Evolutionary conservation across 768 basidiomycete species (phyloP).

Genomic region (Collybia sp.): DNA sequence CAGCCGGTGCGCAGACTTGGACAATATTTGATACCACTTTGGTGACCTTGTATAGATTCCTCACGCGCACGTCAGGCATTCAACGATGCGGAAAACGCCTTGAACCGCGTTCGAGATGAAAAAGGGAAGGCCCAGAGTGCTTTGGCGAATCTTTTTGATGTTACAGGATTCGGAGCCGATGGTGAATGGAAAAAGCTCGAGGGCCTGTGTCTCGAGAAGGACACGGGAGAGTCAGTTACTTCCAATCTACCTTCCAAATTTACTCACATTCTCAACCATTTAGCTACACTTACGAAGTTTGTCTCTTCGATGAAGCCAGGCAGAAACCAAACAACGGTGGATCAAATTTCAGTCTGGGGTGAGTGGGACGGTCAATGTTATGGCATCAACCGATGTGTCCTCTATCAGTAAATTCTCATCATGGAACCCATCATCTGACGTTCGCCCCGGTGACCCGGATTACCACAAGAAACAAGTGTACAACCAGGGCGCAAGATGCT

Average conservation of each 20-base stretch:
- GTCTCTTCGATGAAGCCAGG: conserved; percentile 82
- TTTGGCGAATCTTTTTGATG: conserved; percentile 59
- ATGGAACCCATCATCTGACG: conserved; percentile 68
- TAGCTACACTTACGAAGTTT: conserved; percentile 93
- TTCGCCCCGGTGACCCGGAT: conserved; percentile 54
- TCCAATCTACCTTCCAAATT: background rate
- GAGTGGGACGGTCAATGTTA: conserved; percentile 16
- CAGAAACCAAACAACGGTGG: conserved; percentile 88
- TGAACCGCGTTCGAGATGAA: conserved; percentile 48
- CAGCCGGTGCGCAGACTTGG: conserved; percentile 19
- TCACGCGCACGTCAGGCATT: conserved; percentile 59
- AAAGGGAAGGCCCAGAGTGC: conserved; percentile 52
- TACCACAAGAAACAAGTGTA: conserved; percentile 86
- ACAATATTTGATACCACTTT: background rate
- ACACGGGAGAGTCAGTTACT: conserved; percentile 81
- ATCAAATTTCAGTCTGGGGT: conserved; percentile 79
- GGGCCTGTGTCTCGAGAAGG: conserved; percentile 69
- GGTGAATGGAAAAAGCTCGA: conserved; percentile 98
- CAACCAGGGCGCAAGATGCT: conserved; percentile 82
- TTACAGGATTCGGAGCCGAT: conserved; percentile 63
- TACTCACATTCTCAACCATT: background rate
- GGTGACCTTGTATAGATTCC: conserved; percentile 36
- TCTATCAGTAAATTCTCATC: conserved; percentile 60
- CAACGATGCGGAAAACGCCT: conserved; percentile 55
- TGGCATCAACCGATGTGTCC: background rate